These are phyloP conservation scores for Ceratocystiopsis sp. DNA, from an alignment of 2,329 filamentous ascomycete genomes.

Conservation along the genomic window DNA sequence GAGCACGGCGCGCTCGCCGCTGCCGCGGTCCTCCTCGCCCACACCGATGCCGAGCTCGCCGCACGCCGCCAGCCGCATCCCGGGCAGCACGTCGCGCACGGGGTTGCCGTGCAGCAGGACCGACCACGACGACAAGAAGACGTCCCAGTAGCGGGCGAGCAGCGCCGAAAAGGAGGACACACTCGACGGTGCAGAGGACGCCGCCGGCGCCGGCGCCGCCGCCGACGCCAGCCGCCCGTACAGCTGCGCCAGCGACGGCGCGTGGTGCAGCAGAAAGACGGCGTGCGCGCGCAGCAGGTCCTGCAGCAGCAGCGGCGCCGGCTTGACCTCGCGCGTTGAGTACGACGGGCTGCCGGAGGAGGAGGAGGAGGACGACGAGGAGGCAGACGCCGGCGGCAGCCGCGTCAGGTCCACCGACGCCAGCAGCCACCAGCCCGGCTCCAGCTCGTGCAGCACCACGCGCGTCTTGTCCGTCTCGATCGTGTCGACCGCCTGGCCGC, in stretches of 20 bases:
- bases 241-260: constrained; percentile 51
- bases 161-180: constrained; percentile 57
- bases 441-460: constrained; percentile 72
- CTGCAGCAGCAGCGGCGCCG: constrained; percentile 56
- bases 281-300: constrained; percentile 72
- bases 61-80: constrained; percentile 73
- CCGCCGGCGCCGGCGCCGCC: constrained; percentile 28
- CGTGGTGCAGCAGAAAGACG: constrained; percentile 79
- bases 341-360: constrained; percentile 40
- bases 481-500: constrained; percentile 57
- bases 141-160: constrained; percentile 67
- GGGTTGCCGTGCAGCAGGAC: constrained; percentile 85
- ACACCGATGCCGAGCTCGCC: constrained; percentile 89
- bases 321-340: constrained; percentile 79
- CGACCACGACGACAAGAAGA: constrained; percentile 59
- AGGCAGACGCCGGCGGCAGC: constrained; percentile 14
- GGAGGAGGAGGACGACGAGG: too few relatives aligned
- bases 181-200: too few relatives aligned
- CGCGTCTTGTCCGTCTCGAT: constrained; percentile 85
- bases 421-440: constrained; percentile 88
- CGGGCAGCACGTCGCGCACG: constrained; percentile 58
- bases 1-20: constrained; percentile 80
- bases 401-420: constrained; percentile 25
- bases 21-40: constrained; percentile 87
- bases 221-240: constrained; percentile 41